Evolutionary conservation across 1,284 basidiomycete species (phyloP), one percentile per base, ranked within the genome.

Genomic region (Moesziomyces sp.): DNA sequence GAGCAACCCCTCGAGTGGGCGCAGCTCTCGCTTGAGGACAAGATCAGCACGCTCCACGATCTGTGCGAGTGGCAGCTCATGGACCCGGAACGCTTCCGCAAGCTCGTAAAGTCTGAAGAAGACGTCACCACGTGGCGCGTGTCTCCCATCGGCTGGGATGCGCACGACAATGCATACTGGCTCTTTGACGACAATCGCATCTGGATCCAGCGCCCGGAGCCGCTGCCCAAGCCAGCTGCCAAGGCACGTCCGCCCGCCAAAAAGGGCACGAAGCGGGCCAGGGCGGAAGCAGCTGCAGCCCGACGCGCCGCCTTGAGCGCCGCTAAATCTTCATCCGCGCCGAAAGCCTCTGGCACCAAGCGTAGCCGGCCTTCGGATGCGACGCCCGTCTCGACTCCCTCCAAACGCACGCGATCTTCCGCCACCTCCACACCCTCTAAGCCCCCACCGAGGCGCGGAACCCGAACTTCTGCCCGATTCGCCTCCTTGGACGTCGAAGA

Each of bases 81-180:
- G 46, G 86, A 88, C 55, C 85, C 87, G 0, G 85, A 86, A 18
- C 80, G 86, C 5, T 88, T 88, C 66, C 79, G 87, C 49, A 86
- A 85, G 19, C 78, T 87, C 19, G 77, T 88, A 40, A 85, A 85
- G 64, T 83, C 81, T 10, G 87, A 88, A 50, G 86, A 86, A 6
- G 87, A 87, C 9, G 82, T 86, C 18, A 81, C 84, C 0, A 83
- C 83, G 45, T 87, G 87, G 87, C 60, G 82, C 30, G 90, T 92
- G 57, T 92, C 93, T 78, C 93, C 93, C 2, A 89, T 94, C 73
- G 93, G 94, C 9, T 92, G 91, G 80, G 93, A 96, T 80, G 87
- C 88, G 19, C 90, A 91, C 77, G 87, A 87, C 23, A 94, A 93
- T 83, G 90, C 91, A 0, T 96, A 94, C 83, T 94, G 92, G 93